These are phyloP conservation scores for Schizosaccharomyces versatilis DNA, from an alignment of 1,139 yeast genomes.

Conservation along the genomic window DNA sequence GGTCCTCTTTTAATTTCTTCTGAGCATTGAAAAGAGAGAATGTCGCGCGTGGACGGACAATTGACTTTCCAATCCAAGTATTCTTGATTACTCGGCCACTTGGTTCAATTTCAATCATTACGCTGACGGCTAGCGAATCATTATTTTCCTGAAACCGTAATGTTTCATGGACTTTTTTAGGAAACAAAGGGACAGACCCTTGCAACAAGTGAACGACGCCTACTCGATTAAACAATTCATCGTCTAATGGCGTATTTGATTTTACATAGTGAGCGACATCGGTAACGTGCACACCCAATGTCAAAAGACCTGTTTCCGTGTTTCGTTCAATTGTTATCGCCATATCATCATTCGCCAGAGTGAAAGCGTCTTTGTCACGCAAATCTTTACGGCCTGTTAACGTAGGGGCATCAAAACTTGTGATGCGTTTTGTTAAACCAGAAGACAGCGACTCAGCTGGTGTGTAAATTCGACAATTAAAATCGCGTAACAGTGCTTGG, in stretches of 20 bases:
- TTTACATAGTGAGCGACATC: slow-evolving; percentile 55
- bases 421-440: background rate
- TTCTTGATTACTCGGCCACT: background rate
- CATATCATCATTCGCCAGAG: background rate
- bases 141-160: slow-evolving; percentile 26
- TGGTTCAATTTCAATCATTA: background rate
- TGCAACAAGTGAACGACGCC: slow-evolving; percentile 83
- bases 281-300: slow-evolving; percentile 55
- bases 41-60: background rate
- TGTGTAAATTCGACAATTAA: background rate
- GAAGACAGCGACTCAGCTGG: background rate
- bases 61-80: background rate
- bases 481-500: background rate
- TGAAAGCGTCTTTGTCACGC: background rate
- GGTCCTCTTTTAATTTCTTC: background rate
- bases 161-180: slow-evolving; percentile 34
- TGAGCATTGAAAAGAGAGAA: background rate
- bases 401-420: background rate
- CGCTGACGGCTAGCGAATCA: background rate
- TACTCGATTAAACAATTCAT: slow-evolving; percentile 77
- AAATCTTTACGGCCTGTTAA: background rate
- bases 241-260: slow-evolving; percentile 56
- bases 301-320: slow-evolving; percentile 4
- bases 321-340: slow-evolving; percentile 7
- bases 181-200: slow-evolving; percentile 44